Conservation (phyloP, 345 rosid genomes). For the Hevea brasiliensis region DNA sequence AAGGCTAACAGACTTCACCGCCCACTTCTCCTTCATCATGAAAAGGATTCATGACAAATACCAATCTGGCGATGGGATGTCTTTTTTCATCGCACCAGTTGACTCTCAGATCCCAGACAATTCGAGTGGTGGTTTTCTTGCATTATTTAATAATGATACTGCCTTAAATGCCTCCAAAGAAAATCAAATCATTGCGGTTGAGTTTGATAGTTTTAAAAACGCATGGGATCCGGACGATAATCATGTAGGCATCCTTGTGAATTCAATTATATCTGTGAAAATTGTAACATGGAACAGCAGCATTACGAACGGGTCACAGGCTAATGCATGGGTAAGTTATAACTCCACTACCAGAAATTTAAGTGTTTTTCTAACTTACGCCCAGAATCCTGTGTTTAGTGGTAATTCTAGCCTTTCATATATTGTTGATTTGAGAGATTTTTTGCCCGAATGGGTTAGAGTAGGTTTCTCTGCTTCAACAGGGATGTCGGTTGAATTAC, state of each 20-base stretch:
- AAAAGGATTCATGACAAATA: slow-evolving; percentile 1
- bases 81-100: slow-evolving; percentile 50
- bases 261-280: slow-evolving; percentile 42
- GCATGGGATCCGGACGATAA: slow-evolving; percentile 44
- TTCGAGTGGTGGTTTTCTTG: slow-evolving; percentile 50
- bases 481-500: slow-evolving; percentile 15
- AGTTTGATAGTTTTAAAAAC: slow-evolving; percentile 48
- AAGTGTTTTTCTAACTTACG: slow-evolving; percentile 50
- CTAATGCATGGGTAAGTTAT: slow-evolving; percentile 55
- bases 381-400: slow-evolving; percentile 21
- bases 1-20: slow-evolving; percentile 46
- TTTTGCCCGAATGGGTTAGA: slow-evolving; percentile 20
- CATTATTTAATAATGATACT: slow-evolving; percentile 25
- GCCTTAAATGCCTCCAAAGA: slow-evolving; percentile 14
- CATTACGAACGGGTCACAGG: slow-evolving; percentile 37
- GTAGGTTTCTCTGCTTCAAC: slow-evolving; percentile 34
- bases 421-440: slow-evolving; percentile 13
- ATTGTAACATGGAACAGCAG: slow-evolving; percentile 36
- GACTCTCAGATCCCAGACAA: slow-evolving; percentile 39
- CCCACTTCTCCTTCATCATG: slow-evolving; percentile 48
- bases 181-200: slow-evolving; percentile 46
- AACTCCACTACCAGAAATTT: slow-evolving; percentile 46
- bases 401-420: slow-evolving; percentile 15
- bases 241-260: slow-evolving; percentile 58
- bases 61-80: slow-evolving; percentile 43